phyloP scores from a whole-genome alignment of 179 eudicot genomes.

The Sideroxylon spinosum region DNA sequence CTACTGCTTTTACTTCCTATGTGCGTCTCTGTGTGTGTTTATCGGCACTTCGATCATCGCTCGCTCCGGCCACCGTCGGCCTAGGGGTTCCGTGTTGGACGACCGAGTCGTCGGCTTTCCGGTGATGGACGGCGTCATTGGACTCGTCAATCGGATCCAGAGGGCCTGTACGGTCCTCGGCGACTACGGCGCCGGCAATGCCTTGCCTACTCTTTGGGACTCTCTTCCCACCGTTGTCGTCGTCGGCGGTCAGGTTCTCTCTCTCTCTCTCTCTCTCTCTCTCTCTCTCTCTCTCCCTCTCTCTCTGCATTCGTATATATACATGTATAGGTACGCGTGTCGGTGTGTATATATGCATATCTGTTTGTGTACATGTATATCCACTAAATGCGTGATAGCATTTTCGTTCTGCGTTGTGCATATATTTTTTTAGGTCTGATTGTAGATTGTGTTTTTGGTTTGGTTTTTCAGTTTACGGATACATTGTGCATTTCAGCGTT shows the following conservation, averaged over 20 bases:
- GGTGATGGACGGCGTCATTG: slow-evolving; percentile 41
- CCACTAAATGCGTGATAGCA: not conserved
- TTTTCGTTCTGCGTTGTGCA: not conserved
- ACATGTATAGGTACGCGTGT: not conserved
- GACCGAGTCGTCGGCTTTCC: not conserved
- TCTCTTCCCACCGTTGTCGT: too few relatives aligned
- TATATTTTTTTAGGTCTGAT: not conserved
- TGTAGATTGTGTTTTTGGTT: not conserved
- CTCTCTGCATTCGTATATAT: too few relatives aligned
- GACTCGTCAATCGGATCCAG: slow-evolving; percentile 38
- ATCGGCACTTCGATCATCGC: not conserved
- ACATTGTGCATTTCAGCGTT: not conserved
- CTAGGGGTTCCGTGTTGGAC: slow-evolving; percentile 3
- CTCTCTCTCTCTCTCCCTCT: too few relatives aligned
- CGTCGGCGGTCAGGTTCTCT: too few relatives aligned
- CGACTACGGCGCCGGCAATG: too few relatives aligned
- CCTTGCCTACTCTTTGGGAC: too few relatives aligned
- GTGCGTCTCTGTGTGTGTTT: not conserved
- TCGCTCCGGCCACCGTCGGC: not conserved
- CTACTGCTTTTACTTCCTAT: slow-evolving; percentile 10
- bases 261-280: not conserved
- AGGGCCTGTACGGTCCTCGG: slow-evolving; percentile 29
- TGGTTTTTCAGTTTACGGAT: not conserved
- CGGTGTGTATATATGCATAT: not conserved
- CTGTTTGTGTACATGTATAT: not conserved